Conservation (phyloP, 768 basidiomycete genomes). For the Amanita rimosa region DNA sequence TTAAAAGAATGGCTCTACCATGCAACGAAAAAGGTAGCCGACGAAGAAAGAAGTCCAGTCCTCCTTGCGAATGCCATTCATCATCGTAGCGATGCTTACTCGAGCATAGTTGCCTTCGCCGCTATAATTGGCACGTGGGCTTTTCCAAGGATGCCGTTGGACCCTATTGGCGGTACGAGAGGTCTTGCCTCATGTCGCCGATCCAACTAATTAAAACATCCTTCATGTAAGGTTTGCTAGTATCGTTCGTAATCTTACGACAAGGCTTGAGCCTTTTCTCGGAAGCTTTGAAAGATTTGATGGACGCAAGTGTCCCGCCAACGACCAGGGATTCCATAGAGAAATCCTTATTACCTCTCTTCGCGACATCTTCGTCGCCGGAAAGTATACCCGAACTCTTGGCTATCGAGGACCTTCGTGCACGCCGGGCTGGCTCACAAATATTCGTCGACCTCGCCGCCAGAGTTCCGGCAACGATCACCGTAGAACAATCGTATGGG, state of each 20-base stretch:
- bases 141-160: slow-evolving; percentile 79
- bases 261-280: slow-evolving; percentile 62
- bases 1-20: slow-evolving; percentile 92
- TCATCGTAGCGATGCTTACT: slow-evolving; percentile 95
- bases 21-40: slow-evolving; percentile 79
- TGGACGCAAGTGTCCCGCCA: slow-evolving; percentile 68
- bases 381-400: slow-evolving; percentile 24
- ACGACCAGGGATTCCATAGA: slow-evolving; percentile 41
- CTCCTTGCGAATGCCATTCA: slow-evolving; percentile 94
- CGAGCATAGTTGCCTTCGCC: slow-evolving; percentile 80
- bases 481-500: slow-evolving; percentile 42
- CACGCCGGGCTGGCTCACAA: slow-evolving; percentile 68
- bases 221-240: slow-evolving; percentile 50
- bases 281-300: slow-evolving; percentile 70
- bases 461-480: slow-evolving; percentile 48
- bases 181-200: slow-evolving; percentile 3
- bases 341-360: slow-evolving; percentile 43
- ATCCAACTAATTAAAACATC: neutral
- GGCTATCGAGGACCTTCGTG: slow-evolving; percentile 46
- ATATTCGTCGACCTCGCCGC: slow-evolving; percentile 79
- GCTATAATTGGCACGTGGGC: slow-evolving; percentile 88
- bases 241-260: slow-evolving; percentile 80
- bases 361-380: slow-evolving; percentile 9
- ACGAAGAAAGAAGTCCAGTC: slow-evolving; percentile 85
- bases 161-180: slow-evolving; percentile 80